A percentile compares a stretch with the other conserved stretches of the same genome.
These are phyloP conservation scores for Jamesozyma spencerorum DNA, from an alignment of 805 yeast species.

Conservation along the genomic window DNA sequence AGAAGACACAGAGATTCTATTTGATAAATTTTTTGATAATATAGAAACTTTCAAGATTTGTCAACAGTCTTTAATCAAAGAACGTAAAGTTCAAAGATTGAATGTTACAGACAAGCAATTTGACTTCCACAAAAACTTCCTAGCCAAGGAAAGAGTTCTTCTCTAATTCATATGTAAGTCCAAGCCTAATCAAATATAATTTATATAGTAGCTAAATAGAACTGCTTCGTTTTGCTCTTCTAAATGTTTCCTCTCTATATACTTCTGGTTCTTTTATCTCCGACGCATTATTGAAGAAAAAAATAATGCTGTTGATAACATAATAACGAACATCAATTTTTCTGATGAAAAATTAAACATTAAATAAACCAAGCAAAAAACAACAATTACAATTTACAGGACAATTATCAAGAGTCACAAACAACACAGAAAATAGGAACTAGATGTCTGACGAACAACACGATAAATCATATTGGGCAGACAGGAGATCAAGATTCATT, in stretches of 20 bases:
- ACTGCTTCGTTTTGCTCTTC: too few relatives aligned
- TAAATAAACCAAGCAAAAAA: too few relatives aligned
- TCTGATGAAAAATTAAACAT: not conserved
- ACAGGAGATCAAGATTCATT: constrained; percentile 41
- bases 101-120: constrained; percentile 15
- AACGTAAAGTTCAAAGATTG: constrained; percentile 5
- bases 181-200: not conserved
- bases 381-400: too few relatives aligned
- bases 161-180: too few relatives aligned
- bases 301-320: too few relatives aligned
- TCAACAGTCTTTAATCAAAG: not conserved
- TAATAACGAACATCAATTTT: not conserved
- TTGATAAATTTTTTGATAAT: constrained; percentile 77
- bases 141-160: constrained; percentile 29
- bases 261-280: too few relatives aligned
- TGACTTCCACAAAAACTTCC: constrained; percentile 15
- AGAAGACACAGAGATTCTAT: constrained; percentile 79
- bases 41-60: constrained; percentile 40
- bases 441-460: not conserved
- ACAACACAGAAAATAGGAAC: not conserved
- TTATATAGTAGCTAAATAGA: too few relatives aligned
- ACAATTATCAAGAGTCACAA: not conserved
- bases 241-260: too few relatives aligned
- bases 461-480: constrained; percentile 25
- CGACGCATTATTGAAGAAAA: too few relatives aligned